phyloP scores from a whole-genome alignment of 1,139 yeast genomes.

The Zygosaccharomyces pseudobailii region DNA sequence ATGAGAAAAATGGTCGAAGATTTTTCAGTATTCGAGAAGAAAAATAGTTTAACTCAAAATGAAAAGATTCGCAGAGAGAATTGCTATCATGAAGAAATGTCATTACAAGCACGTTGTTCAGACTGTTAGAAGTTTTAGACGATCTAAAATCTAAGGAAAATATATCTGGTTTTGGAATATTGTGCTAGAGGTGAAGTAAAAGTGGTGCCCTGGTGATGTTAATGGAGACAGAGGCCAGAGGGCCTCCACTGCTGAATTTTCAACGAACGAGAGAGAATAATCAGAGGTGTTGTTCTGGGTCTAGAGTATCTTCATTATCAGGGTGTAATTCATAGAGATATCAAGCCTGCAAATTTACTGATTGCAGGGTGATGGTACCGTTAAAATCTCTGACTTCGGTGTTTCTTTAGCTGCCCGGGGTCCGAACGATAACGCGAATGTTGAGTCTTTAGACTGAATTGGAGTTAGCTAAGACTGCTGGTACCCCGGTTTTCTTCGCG shows the following conservation, averaged over 20 bases:
- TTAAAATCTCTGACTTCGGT: constrained; percentile 95
- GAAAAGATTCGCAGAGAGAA: constrained; percentile 78
- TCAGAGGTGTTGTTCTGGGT: constrained; percentile 84
- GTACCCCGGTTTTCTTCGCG: constrained; percentile 71
- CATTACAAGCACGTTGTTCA: constrained; percentile 89
- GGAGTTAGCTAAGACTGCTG: constrained; percentile 86
- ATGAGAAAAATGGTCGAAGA: constrained; percentile 37
- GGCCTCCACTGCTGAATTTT: constrained; percentile 60
- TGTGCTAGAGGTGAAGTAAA: constrained; percentile 87
- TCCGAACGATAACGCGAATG: constrained; percentile 48
- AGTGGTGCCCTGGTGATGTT: constrained; percentile 50
- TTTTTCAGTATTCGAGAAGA: constrained; percentile 23
- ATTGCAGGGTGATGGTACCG: constrained; percentile 67
- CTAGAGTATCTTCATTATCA: constrained; percentile 88
- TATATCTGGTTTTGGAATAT: constrained; percentile 86
- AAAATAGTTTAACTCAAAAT: constrained; percentile 25
- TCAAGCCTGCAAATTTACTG: constrained; percentile 90
- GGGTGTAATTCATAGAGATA: constrained; percentile 94
- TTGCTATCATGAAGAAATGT: constrained; percentile 94
- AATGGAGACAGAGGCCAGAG: constrained; percentile 43
- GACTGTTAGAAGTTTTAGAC: constrained; percentile 82
- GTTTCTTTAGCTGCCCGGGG: constrained; percentile 75
- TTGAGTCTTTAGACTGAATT: constrained; percentile 49
- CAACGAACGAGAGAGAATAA: constrained; percentile 63
- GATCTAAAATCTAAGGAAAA: constrained; percentile 78